Base-by-base conservation (phyloP, 169 alveolate genomes). In the Eimeria zaria region DNA sequence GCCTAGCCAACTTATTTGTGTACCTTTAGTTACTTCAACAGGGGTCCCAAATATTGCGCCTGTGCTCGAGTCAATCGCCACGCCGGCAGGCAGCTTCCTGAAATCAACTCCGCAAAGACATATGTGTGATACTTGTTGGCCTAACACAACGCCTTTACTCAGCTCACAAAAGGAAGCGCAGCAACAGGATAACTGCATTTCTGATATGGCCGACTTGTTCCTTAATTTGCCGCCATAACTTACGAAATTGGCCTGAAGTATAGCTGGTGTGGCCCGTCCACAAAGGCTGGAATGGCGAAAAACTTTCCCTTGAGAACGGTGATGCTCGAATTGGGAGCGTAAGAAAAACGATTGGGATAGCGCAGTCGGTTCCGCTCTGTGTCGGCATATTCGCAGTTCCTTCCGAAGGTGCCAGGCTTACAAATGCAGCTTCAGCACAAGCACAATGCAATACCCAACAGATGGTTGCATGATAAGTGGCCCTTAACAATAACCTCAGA, bases 11-110 rank as follows among this genome's bases (percentile, higher is more conserved):
- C 24, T n/a, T 30, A 7, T 27, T 33, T 48, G 71, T 73, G 16
- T 4, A 85, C 92, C 92, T 85, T 39, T 55, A 20, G 92, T 85
- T 60, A 36, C n/a, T 60, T 58, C 80, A 55, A 39, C 60, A 39
- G 92, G 92, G 48, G 92, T 85, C 78, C 92, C 92, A 60, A 85
- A 85, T 85, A 85, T 85, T 60, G 92, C 74, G 20, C 92, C 92
- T 33, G 92, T 85, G 92, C 78, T 60, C 92, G 78, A 27, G 92
- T 85, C 92, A 22, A 85, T 85, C 44, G 92, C 78, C 33, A 85
- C 51, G 62, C 92, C 92, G 58, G 92, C 80, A 85, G 92, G 92
- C 33, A 85, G 22, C 60, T 46, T 85, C 92, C 92, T 85, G 58
- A 30, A 58, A 12, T 69, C 51, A 6, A 36, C 80, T n/a, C 9